Base-by-base conservation (phyloP, 2,329 filamentous ascomycete genomes). In the Cladobotryum mycophilum region DNA sequence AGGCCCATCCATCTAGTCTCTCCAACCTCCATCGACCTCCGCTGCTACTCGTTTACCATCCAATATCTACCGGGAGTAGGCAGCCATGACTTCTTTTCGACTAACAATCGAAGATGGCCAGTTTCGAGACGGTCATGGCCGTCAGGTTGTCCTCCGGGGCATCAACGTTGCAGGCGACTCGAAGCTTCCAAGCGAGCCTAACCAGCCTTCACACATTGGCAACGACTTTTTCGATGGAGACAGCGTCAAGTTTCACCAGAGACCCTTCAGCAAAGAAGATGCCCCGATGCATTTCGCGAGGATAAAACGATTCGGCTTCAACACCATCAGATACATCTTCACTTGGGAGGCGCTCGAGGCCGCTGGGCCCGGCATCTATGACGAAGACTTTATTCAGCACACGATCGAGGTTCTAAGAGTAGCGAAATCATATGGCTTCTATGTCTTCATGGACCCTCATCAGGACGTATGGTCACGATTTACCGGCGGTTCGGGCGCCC, bases 311-410 rank as follows among this genome's bases (percentile, higher is more conserved):
- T 96, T 86, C 76, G 93, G 93, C 13, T 99, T 95, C 76, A 99
- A 97, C 68, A 91, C 89, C 1, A 91, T 99, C 58, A 82, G 93
- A 64, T 99, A 99, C 69, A 76, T 99, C 59, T 99, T 97, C 66
- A 97, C 93, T 0, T 99, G 93, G 93, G 93, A 99, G 70, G 92
- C 93, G n/a, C 87, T 99, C 65, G 93, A 99, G 70, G 87, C 93
- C 52, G 84, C 84, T 1, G 92, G 92, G 0, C 93, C 95, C 0
- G 89, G 91, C 1, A 84, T 81, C 62, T 99, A 97, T 67, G 95
- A 99, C 61, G 89, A 99, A 64, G 85, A 88, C 55, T 99, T 88
- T 79, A 91, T 97, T 57, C 78, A 88, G 58, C 89, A 95, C 66
- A 99, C 93, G 1, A 89, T 99, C 57, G 80, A 88, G 37, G 76